phyloP scores from a whole-genome alignment of 2,329 filamentous ascomycete species.

The Aureobasidium lini region DNA sequence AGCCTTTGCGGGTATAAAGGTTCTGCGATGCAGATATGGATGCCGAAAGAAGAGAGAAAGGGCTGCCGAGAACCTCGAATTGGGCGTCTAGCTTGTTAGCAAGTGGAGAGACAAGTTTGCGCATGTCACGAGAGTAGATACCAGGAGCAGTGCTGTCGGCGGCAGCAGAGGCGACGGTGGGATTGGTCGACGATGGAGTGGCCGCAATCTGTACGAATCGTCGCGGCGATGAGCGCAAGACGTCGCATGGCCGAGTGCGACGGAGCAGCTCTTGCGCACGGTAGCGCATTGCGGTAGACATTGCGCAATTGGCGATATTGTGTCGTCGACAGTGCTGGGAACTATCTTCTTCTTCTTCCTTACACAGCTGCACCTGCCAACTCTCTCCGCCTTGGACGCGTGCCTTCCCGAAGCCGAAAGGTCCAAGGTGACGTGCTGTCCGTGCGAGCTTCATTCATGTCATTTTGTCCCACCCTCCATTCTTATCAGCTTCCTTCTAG shows the following conservation, averaged over 20 bases:
- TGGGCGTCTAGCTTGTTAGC: conserved; percentile 61
- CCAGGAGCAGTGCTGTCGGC: conserved; percentile 6
- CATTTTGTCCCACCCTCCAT: background rate
- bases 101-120: no score
- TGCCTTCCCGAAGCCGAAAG: background rate
- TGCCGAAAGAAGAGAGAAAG: conserved; percentile 89
- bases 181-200: conserved; percentile 34
- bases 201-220: conserved; percentile 41
- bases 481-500: background rate
- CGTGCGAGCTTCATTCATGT: background rate
- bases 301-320: background rate
- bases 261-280: conserved; percentile 17
- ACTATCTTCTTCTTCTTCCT: background rate
- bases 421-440: background rate
- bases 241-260: conserved; percentile 18
- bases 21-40: conserved; percentile 88
- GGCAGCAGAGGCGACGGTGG: conserved; percentile 20
- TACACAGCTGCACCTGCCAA: background rate
- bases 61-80: conserved; percentile 87
- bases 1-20: conserved; percentile 86
- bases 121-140: background rate
- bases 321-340: background rate
- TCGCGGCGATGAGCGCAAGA: conserved; percentile 8
- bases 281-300: conserved; percentile 23
- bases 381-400: background rate